Evolutionary conservation across 768 basidiomycete species (phyloP).

Genomic region (Leccinum pellstonianum): DNA sequence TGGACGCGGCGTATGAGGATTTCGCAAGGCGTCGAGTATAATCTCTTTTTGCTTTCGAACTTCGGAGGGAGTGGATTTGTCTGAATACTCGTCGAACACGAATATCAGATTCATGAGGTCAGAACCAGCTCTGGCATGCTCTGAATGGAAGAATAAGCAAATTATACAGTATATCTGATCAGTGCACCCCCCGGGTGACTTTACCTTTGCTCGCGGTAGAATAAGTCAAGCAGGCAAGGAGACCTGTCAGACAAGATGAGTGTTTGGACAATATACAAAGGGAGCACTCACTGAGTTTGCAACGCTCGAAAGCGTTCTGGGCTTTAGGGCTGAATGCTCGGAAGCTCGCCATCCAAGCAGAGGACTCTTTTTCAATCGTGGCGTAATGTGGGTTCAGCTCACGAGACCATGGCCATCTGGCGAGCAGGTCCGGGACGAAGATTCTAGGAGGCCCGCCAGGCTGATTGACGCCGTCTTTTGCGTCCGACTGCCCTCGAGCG

Average conservation of each 20-base stretch:
- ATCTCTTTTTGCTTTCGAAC: neutral
- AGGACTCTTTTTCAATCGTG: neutral
- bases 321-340: neutral
- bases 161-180: neutral
- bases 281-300: neutral
- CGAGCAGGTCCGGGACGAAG: neutral
- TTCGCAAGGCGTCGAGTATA: neutral
- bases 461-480: neutral
- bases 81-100: neutral
- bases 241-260: neutral
- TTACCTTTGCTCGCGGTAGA: neutral
- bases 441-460: neutral
- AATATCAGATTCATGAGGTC: neutral
- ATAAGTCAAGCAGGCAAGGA: neutral
- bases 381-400: neutral
- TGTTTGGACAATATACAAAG: neutral
- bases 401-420: neutral
- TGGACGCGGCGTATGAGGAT: neutral
- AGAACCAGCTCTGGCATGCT: neutral
- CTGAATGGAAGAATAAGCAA: neutral
- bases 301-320: neutral
- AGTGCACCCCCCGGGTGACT: neutral
- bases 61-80: neutral
- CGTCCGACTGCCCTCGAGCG: neutral
- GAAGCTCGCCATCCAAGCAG: neutral